Percentiles rank a stretch among this genome's conserved stretches.
phyloP scores from a whole-genome alignment of 768 basidiomycete genomes.

The Kondoa malvinella region DNA sequence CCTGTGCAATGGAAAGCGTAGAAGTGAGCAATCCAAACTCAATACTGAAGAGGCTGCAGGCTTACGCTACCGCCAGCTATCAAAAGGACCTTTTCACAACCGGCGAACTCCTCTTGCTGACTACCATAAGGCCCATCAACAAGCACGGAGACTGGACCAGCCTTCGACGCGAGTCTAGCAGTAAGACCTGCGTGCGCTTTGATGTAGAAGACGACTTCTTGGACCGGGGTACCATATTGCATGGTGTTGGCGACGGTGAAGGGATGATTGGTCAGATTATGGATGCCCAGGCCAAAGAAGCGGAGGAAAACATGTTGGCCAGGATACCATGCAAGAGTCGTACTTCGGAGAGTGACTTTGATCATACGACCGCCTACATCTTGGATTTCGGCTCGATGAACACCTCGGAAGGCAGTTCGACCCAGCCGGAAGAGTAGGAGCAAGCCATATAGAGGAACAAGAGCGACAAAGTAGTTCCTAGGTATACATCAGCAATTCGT shows the following conservation, averaged over 20 bases:
- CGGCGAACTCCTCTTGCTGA: background rate
- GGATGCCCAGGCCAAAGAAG: background rate
- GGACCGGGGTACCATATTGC: background rate
- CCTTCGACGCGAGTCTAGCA: background rate
- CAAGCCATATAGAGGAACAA: background rate
- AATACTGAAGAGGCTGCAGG: no score
- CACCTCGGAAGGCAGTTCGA: background rate
- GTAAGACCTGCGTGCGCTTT: background rate
- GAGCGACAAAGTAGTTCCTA: background rate
- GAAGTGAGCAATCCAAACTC: no score
- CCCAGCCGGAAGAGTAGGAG: background rate
- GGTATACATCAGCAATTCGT: background rate
- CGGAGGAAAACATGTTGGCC: background rate
- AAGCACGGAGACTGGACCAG: background rate
- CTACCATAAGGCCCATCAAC: background rate
- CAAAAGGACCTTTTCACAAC: background rate
- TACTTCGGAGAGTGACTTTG: background rate
- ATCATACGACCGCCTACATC: background rate
- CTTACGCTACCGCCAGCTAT: background rate
- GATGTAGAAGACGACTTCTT: background rate
- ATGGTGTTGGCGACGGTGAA: background rate
- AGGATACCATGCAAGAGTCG: background rate
- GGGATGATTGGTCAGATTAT: background rate
- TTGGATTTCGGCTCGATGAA: background rate
- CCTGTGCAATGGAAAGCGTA: no score